phyloP scores from a whole-genome alignment of 208 protist genomes.

The Leishmania arabica region DNA sequence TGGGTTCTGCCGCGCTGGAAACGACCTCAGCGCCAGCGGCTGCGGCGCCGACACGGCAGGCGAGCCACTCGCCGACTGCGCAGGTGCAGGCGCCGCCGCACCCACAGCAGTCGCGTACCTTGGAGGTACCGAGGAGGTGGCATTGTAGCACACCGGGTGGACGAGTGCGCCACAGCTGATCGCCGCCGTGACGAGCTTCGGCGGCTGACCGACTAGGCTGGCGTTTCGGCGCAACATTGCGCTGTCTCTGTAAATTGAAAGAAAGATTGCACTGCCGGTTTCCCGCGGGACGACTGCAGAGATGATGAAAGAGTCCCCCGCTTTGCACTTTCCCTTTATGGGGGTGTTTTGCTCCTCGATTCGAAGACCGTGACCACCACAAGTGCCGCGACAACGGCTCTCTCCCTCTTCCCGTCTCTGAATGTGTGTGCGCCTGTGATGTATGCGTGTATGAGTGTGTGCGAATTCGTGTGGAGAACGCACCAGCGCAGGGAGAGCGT shows the following conservation, averaged over 20 bases:
- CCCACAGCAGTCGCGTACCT: background rate
- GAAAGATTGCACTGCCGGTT: background rate
- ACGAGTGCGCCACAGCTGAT: background rate
- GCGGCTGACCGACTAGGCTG: background rate
- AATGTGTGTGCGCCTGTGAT: background rate
- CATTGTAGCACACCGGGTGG: conserved; percentile 1
- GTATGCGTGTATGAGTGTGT: background rate
- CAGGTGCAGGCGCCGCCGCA: conserved; percentile 6
- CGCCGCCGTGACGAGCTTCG: background rate
- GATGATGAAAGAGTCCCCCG: background rate
- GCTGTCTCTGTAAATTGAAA: background rate
- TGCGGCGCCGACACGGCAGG: conserved; percentile 2
- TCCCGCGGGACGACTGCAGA: background rate
- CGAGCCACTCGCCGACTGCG: background rate
- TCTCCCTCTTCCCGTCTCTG: background rate
- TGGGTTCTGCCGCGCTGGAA: conserved; percentile 60
- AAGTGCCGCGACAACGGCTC: background rate
- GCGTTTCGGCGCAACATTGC: conserved; percentile 19
- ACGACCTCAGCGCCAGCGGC: conserved; percentile 14
- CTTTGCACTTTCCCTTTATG: background rate
- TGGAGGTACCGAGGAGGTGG: conserved; percentile 11
- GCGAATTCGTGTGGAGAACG: background rate
- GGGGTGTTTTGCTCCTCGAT: background rate
- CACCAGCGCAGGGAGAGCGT: too few species aligned
- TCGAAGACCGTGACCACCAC: background rate